Evolutionary conservation across 2,329 filamentous ascomycete species (phyloP), one percentile per base, ranked within the genome.

Genomic region (Dendryphion nanum): DNA sequence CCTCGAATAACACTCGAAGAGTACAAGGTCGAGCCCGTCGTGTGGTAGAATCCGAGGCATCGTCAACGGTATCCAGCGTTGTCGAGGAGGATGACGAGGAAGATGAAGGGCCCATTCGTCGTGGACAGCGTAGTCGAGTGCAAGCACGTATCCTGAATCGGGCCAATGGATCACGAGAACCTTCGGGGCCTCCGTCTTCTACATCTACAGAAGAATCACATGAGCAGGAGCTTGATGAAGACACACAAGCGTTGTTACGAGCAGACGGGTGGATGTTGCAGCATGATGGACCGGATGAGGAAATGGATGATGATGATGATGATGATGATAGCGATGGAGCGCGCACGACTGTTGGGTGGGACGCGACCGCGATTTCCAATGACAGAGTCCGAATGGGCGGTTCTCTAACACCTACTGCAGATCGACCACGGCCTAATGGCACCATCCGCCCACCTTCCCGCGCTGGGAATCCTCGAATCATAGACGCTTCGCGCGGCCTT

Each of bases 331-430:
- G 66, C 46, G 66, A 69, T 60, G 65, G 64, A 46, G 66, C 55
- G 51, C 58, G 63, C 50, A 69, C 66, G 64, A 68, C 65, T 47
- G 65, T 69, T 63, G 66, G 66, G 66, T 69, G 65, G 64, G 66
- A 67, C 53, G 57, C 63, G 64, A 66, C 61, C 57, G 58, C 65
- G 64, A 67, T 61, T 59, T 66, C 65, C 55, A 66, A 66, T 67
- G 63, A 68, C 53, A 64, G 64, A 68, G 54, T 57, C 53, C 65
- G 64, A 63, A 65, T 64, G 59, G 59, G 57, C 57, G 63, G 66
- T 61, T 68, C 65, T 69, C 66, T 70, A 64, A 70, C 66, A 64
- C 65, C 66, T 68, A 67, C 64, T 67, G 62, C 66, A 70, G 67
- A 68, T 69, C 63, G 63, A 60, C 63, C 63, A 39, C 58, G 56